A percentile compares a stretch with the other conserved stretches of the same genome.
Evolutionary conservation across 306 rosid species (phyloP).

Genomic region (Fragaria iinumae): DNA sequence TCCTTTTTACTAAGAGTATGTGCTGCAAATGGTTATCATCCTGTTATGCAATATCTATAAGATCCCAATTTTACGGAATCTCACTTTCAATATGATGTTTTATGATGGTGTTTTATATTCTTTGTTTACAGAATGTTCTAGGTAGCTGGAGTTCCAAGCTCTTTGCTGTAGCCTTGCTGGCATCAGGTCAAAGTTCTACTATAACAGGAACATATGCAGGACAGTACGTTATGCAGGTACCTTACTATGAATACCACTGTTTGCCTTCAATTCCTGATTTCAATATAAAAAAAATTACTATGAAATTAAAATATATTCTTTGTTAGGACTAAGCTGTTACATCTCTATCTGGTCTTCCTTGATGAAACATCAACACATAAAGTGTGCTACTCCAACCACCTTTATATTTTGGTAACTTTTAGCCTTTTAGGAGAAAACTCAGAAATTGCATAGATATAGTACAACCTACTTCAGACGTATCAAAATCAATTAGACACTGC

Average conservation of each 20-base stretch:
- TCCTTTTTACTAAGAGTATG: constrained; percentile 84
- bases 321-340: constrained; percentile 1
- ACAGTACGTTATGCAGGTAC: constrained; percentile 98
- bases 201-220: constrained; percentile 99
- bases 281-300: not conserved
- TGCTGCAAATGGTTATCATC: not conserved
- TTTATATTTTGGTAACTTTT: not conserved
- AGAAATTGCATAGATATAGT: not conserved
- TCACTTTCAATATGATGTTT: not conserved
- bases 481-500: not conserved
- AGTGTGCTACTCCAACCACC: not conserved
- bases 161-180: constrained; percentile 89
- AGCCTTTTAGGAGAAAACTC: not conserved
- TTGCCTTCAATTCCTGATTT: not conserved
- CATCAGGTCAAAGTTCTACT: constrained; percentile 98
- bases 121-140: constrained; percentile 67
- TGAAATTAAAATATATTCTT: not conserved
- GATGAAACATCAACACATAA: not conserved
- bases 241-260: not conserved
- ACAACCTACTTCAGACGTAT: not conserved
- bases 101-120: not conserved
- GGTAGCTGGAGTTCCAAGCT: constrained; percentile 97
- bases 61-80: not conserved
- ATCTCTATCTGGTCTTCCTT: not conserved
- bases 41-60: not conserved